Evolutionary conservation across 2,329 filamentous ascomycete genomes (phyloP).

Genomic region (Capronia americana): DNA sequence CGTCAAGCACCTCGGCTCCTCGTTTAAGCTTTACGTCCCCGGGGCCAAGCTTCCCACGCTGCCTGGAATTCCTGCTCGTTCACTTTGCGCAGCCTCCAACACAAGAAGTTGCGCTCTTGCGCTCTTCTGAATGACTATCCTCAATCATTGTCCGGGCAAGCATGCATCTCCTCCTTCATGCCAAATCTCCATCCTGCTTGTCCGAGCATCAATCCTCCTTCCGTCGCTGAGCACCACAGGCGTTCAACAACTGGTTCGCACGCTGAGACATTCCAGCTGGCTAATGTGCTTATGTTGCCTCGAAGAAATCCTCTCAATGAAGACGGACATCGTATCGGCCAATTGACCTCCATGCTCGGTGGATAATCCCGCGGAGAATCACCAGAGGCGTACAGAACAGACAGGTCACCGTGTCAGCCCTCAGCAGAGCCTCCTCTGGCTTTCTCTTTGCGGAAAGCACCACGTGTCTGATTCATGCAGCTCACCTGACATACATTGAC

Average conservation of each 20-base stretch:
- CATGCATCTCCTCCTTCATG: neutral
- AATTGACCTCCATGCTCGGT: neutral
- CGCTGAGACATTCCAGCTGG: neutral
- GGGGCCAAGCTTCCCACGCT: neutral
- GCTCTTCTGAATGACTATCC: neutral
- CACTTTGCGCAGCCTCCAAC: neutral
- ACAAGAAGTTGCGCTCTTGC: neutral
- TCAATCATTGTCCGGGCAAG: neutral
- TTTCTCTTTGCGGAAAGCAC: neutral
- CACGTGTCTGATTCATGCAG: neutral
- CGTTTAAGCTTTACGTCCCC: neutral
- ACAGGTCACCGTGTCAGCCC: no score
- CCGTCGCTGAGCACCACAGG: neutral
- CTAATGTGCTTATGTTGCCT: neutral
- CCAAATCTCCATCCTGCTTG: neutral
- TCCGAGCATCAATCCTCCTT: neutral
- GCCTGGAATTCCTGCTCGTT: neutral
- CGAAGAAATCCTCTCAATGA: no score
- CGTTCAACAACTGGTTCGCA: neutral
- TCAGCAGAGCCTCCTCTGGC: neutral
- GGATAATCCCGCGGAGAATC: neutral
- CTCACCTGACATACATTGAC: neutral
- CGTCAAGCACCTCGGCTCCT: neutral
- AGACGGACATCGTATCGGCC: neutral
- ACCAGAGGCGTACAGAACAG: neutral